These are phyloP conservation scores for Pichiaceae sp. DNA, from an alignment of 1,139 yeast genomes.

Conservation along the genomic window DNA sequence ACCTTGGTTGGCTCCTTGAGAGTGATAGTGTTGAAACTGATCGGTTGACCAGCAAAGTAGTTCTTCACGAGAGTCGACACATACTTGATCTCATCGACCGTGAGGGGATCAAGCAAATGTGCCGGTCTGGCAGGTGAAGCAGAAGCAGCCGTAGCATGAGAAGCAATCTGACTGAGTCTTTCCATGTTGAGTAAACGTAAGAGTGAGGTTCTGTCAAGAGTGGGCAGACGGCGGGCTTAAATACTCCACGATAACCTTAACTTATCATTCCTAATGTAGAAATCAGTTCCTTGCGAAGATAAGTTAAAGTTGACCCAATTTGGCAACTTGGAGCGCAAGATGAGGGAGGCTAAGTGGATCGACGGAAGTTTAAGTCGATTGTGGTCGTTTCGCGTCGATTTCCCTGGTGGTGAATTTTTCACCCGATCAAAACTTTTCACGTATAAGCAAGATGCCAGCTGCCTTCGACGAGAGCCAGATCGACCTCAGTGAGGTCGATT, in stretches of 20 bases:
- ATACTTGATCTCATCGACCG: conserved; percentile 45
- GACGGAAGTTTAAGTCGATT: neutral
- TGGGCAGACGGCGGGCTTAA: too few species aligned
- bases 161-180: conserved; percentile 57
- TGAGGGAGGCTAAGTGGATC: neutral
- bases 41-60: conserved; percentile 35
- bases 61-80: conserved; percentile 37
- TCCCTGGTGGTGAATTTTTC: neutral
- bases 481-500: conserved; percentile 67
- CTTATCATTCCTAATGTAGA: too few species aligned
- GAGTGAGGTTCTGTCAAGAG: too few species aligned
- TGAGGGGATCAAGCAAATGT: conserved; percentile 70
- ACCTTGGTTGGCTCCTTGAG: conserved; percentile 63
- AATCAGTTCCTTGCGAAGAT: too few species aligned
- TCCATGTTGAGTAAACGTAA: conserved; percentile 38
- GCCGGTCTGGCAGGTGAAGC: conserved; percentile 45
- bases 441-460: neutral
- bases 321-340: neutral
- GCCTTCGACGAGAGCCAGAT: conserved; percentile 22
- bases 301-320: too few species aligned
- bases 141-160: conserved; percentile 51
- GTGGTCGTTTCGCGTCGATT: neutral
- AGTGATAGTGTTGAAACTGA: conserved; percentile 61
- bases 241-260: too few species aligned
- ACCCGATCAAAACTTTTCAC: neutral